Base-by-base conservation (phyloP, 352 stramenopile genomes). In the Peronospora farinosa region DNA sequence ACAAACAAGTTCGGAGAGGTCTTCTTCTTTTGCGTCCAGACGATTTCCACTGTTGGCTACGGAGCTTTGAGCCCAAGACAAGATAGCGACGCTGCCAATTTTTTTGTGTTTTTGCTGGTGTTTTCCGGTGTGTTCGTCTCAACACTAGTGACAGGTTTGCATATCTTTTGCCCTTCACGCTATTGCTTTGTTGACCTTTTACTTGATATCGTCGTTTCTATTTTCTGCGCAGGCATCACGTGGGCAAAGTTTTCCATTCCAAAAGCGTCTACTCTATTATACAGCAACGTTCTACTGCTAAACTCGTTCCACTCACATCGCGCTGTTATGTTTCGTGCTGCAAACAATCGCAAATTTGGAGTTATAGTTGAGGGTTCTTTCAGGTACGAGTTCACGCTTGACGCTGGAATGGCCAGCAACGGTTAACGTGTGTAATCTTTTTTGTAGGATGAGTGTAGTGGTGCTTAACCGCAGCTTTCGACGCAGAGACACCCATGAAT, bases 221-320 rank as follows among this genome's bases (percentile, higher is more conserved):
- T 1, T n/a, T 46, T 36, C 5, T 15, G 5, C 5, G 7, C 23
- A 84, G 73, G 73, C 15, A 55, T 84, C 11, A 67, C 73, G 7
- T 84, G 73, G 73, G 57, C 73, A n/a, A 84, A 82, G 21, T 84
- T 84, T 19, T 82, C 73, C 9, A 82, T 80, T 15, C 73, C 73
- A 0, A 71, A 78, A 28, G 57, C 68, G 0, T 80, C 67, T 5
- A 74, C 63, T 0, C 51, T 84, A 12, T n/a, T 69, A 2, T 82
- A 71, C 51, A 84, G 73, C 16, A 59, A 82, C 38, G 60, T 73
- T 12, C 15, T 84, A 6, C 46, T 84, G 3, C 36, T 82, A 17
- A 80, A 71, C 7, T 54, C 63, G 5, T 82, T 74, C 21, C 73
- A 84, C 48, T 66, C 58, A 9, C 62, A 69, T 13, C 73, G 73